Base-by-base conservation (phyloP, 805 yeast species). In the Pichia cabralensis region DNA sequence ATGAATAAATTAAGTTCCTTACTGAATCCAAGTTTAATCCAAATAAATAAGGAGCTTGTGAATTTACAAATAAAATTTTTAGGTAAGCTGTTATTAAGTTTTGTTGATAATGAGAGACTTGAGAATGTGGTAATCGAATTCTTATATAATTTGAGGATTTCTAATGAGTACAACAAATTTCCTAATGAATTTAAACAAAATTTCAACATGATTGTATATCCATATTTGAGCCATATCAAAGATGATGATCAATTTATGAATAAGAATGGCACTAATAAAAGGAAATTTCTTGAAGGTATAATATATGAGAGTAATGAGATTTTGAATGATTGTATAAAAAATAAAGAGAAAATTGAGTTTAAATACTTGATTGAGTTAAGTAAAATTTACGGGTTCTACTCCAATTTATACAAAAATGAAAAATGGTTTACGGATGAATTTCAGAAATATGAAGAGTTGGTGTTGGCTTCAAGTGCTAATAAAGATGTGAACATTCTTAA, bases 351-450 rank as follows among this genome's bases (percentile, higher is more conserved):
- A 9, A 19, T 42, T 14, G 33, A 42, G 7, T 30, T 34, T 10
- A 35, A 22, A 11, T 35, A 36, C 23, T 19, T 42, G 13, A 16
- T 39, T 3, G 38, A 31, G 17, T 20, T 42, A 18, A 36, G 41
- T 18, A 38, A 39, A 21, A 26, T 33, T 22, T 28, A 36, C 6
- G 45, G 43, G 6, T 26, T 39, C 12, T 42, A 34, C 17, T 37
- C 22, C 6, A n/a, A 19, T 6, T 7, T 22, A 2, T 35, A 15
- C 15, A 16, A 15, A 8, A 15, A 20, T 4, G 26, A 28, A 11
- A 28, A 22, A 5, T 42, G 45, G 45, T 39, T 42, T 35, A 12
- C 9, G 3, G 14, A 19, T 5, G 22, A 28, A 35, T 26, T 41
- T 18, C 3, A 14, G 13, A 11, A 22, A n/a, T 36, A 35, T 19